phyloP scores from a whole-genome alignment of 495 filamentous ascomycete species.

The Hyaloscypha hepaticicola region DNA sequence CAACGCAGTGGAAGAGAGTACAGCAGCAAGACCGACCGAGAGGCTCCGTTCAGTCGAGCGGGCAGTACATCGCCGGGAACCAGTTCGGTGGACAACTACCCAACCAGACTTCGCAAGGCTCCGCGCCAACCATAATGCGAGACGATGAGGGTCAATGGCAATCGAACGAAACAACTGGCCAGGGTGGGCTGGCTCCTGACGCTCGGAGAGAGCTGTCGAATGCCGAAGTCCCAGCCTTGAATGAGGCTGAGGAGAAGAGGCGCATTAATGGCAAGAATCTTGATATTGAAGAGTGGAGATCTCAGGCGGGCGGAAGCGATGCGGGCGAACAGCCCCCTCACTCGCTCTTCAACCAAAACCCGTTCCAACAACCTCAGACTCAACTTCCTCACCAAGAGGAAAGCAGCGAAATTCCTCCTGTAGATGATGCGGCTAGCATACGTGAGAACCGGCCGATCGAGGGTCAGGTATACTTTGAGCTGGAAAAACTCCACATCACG shows the following conservation, averaged over 20 bases:
- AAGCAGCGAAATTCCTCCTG: slow-evolving; percentile 19
- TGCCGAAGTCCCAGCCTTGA: slow-evolving; percentile 28
- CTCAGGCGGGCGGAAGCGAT: slow-evolving; percentile 25
- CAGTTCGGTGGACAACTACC: slow-evolving; percentile 3
- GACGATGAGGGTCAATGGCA: slow-evolving; percentile 26
- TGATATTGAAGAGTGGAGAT: slow-evolving; percentile 33
- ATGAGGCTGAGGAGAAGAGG: slow-evolving; percentile 31
- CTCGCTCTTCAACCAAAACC: background rate
- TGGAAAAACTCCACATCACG: slow-evolving; percentile 39
- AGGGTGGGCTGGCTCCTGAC: slow-evolving; percentile 31
- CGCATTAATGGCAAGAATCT: slow-evolving; percentile 27
- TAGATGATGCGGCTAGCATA: slow-evolving; percentile 27
- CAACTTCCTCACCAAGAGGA: slow-evolving; percentile 6
- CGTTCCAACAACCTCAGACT: background rate
- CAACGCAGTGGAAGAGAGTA: slow-evolving; percentile 46
- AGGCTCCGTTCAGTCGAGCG: background rate
- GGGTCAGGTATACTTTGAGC: slow-evolving; percentile 47
- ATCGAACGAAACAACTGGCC: slow-evolving; percentile 29
- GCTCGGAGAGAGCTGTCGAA: slow-evolving; percentile 23
- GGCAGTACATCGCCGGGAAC: background rate
- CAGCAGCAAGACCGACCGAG: slow-evolving; percentile 1
- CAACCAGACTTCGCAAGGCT: background rate
- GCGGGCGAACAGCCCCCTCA: slow-evolving; percentile 12
- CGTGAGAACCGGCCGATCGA: slow-evolving; percentile 41
- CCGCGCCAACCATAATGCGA: background rate